These are phyloP conservation scores for Hypoxylon sp. DNA, from an alignment of 2,329 filamentous ascomycete genomes.

Conservation along the genomic window DNA sequence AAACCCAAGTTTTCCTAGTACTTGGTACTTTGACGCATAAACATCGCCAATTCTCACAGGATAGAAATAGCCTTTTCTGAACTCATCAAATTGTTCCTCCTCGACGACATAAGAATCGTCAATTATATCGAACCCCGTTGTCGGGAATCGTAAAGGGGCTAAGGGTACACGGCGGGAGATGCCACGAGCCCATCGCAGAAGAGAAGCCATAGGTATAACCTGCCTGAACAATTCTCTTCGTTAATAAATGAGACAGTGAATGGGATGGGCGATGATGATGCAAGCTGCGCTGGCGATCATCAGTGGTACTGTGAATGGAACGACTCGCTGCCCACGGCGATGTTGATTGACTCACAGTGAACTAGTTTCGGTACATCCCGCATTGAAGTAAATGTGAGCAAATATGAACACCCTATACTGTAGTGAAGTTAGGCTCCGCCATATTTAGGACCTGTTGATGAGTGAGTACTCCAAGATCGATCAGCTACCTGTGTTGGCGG, in stretches of 20 bases:
- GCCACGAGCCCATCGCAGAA: neutral
- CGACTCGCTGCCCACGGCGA: too few species aligned
- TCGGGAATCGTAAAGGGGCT: neutral
- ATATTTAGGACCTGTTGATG: too few species aligned
- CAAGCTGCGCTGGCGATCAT: neutral
- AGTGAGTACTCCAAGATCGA: too few species aligned
- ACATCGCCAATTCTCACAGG: constrained; percentile 34
- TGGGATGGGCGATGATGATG: neutral
- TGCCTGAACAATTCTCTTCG: neutral
- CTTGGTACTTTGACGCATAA: constrained; percentile 38
- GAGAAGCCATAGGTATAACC: neutral
- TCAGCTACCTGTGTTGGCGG: too few species aligned
- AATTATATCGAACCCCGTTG: neutral
- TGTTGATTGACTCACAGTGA: too few species aligned
- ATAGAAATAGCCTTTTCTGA: constrained; percentile 21
- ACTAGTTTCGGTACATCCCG: too few species aligned
- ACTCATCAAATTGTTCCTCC: constrained; percentile 8
- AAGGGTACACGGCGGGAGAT: neutral
- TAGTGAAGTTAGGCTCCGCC: too few species aligned
- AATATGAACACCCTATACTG: too few species aligned
- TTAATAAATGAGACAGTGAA: neutral
- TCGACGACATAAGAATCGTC: constrained; percentile 13
- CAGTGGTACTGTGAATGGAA: too few species aligned
- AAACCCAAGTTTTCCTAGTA: constrained; percentile 48
- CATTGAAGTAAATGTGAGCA: too few species aligned